Evolutionary conservation across 306 rosid species (phyloP).

Genomic region (Corylus americana): DNA sequence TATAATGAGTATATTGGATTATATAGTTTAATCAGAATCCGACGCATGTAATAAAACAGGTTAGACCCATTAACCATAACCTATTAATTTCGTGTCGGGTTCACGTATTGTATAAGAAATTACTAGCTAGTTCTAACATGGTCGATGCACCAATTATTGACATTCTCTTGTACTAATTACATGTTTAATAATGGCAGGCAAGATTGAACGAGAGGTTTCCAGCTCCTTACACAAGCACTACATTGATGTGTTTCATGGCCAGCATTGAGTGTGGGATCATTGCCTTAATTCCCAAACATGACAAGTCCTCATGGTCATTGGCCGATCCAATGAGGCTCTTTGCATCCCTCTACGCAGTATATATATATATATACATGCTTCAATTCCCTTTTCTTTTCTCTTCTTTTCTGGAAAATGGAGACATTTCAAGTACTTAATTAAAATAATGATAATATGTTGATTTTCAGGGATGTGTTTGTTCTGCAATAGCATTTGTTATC

Average conservation of each 20-base stretch:
- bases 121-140: no score
- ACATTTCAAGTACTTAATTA: neutral
- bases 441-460: neutral
- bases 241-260: constrained; percentile 57
- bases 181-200: constrained; percentile 47
- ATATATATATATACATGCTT: neutral
- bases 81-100: no score
- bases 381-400: neutral
- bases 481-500: constrained; percentile 49
- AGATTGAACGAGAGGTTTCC: constrained; percentile 58
- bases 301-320: constrained; percentile 60
- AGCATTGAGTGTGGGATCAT: constrained; percentile 60
- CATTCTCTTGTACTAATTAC: no score
- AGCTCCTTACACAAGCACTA: constrained; percentile 77
- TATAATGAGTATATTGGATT: no score
- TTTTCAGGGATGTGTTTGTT: constrained; percentile 61
- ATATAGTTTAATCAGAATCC: no score
- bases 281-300: constrained; percentile 47
- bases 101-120: no score
- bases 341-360: constrained; percentile 62
- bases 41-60: no score
- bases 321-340: constrained; percentile 39
- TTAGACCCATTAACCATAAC: no score
- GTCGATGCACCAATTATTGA: no score
- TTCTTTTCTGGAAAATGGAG: neutral